Evolutionary conservation across 352 stramenopile species (phyloP).

Genomic region (Phytophthora meadii): DNA sequence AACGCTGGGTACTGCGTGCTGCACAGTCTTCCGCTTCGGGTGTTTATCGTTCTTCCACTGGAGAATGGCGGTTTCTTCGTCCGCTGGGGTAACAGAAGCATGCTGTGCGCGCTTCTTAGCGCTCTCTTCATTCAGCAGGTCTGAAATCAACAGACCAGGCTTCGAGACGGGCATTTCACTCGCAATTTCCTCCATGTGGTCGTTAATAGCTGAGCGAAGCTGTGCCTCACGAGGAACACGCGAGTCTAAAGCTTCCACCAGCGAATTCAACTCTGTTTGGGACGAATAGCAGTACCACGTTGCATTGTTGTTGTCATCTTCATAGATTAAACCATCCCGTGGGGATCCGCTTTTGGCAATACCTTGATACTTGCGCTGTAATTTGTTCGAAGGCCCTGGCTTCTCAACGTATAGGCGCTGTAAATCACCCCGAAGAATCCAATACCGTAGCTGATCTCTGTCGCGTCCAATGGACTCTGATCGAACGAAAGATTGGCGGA

Average conservation of each 20-base stretch:
- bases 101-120: conserved; percentile 55
- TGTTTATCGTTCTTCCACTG: conserved; percentile 77
- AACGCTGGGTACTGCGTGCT: conserved; percentile 43
- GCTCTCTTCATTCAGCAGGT: conserved; percentile 72
- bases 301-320: conserved; percentile 37
- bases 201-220: conserved; percentile 54
- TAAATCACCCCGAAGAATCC: conserved; percentile 75
- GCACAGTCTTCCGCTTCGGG: conserved; percentile 28
- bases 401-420: conserved; percentile 77
- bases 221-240: conserved; percentile 56
- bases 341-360: conserved; percentile 37
- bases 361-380: conserved; percentile 58
- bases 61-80: conserved; percentile 43
- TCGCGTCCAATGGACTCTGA: conserved; percentile 80
- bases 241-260: conserved; percentile 67
- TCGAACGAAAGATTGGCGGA: conserved; percentile 77
- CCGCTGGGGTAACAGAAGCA: conserved; percentile 2
- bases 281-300: conserved; percentile 77
- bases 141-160: conserved; percentile 75
- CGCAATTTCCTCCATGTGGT: conserved; percentile 68
- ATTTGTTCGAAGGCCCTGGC: conserved; percentile 45
- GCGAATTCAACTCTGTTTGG: conserved; percentile 61
- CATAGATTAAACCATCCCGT: conserved; percentile 24
- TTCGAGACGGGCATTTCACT: conserved; percentile 78
- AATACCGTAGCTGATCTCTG: conserved; percentile 65